Evolutionary conservation across 208 protist species (phyloP).

Genomic region (Crithidia thermophila): DNA sequence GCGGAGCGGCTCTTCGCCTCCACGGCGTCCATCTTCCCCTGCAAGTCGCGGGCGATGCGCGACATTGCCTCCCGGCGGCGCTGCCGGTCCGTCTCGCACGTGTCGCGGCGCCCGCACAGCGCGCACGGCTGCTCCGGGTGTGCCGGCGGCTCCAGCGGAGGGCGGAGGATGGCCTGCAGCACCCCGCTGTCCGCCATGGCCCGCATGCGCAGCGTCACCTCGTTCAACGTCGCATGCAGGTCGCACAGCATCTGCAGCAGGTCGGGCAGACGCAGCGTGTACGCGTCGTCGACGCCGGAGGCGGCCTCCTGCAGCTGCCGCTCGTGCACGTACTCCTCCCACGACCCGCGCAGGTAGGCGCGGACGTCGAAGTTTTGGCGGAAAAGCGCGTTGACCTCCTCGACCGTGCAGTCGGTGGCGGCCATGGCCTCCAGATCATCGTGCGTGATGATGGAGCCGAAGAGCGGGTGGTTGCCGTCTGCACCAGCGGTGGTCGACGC

Average conservation of each 20-base stretch:
- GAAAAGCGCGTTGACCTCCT: constrained; percentile 87
- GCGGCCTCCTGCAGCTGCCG: constrained; percentile 7
- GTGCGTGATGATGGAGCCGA: constrained; percentile 40
- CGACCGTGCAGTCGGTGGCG: constrained; percentile 69
- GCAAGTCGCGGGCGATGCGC: constrained; percentile 71
- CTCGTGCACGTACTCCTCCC: constrained; percentile 25
- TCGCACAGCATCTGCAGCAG: constrained; percentile 80
- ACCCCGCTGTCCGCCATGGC: constrained; percentile 62
- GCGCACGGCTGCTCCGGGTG: constrained; percentile 68
- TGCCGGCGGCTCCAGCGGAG: constrained; percentile 62
- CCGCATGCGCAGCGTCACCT: constrained; percentile 74
- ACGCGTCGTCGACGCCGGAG: constrained; percentile 11
- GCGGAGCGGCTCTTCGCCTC: constrained; percentile 70
- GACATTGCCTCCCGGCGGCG: constrained; percentile 65
- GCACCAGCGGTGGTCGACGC: neutral
- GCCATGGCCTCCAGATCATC: constrained; percentile 65
- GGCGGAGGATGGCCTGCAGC: constrained; percentile 59
- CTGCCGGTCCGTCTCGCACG: constrained; percentile 49
- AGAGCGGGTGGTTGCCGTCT: neutral
- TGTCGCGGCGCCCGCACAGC: constrained; percentile 76
- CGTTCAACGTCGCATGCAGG: constrained; percentile 54
- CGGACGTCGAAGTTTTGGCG: constrained; percentile 68
- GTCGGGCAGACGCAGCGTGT: constrained; percentile 51
- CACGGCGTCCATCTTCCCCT: constrained; percentile 70
- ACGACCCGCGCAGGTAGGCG: constrained; percentile 59